Evolutionary conservation across 257 asterid genomes (phyloP).

Genomic region (Solanum virginianum): DNA sequence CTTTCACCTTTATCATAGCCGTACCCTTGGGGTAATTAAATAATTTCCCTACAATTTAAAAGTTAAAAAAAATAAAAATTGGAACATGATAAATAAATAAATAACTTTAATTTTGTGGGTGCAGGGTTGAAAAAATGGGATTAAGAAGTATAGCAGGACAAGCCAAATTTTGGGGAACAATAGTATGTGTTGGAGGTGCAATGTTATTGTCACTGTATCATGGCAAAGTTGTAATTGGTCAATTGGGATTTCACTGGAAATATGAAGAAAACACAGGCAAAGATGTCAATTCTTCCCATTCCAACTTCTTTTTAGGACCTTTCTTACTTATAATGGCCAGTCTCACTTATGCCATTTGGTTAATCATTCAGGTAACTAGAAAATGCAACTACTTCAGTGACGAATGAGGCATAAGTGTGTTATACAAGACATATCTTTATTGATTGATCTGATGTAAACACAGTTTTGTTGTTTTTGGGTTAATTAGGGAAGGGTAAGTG

Average conservation of each 20-base stretch:
- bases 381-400: too few relatives aligned
- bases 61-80: not conserved
- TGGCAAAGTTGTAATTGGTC: conserved; percentile 38
- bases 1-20: conserved; percentile 69
- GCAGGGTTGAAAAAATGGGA: conserved; percentile 49
- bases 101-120: not conserved
- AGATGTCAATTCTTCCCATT: conserved; percentile 17
- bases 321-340: conserved; percentile 51
- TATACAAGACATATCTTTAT: not conserved
- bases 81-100: not conserved
- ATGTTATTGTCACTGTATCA: conserved; percentile 57
- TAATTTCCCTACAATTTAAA: not conserved
- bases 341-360: conserved; percentile 74
- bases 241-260: conserved; percentile 56
- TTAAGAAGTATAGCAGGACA: conserved; percentile 49
- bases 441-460: not conserved
- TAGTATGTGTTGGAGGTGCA: conserved; percentile 69
- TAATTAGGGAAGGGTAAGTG: conserved; percentile 42
- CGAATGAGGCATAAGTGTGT: not conserved
- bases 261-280: conserved; percentile 19
- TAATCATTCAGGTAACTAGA: conserved; percentile 51
- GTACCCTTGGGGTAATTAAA: conserved; percentile 58
- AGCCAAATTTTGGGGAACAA: conserved; percentile 62
- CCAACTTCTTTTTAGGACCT: conserved; percentile 45
- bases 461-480: not conserved